Conservation (phyloP, 495 filamentous ascomycete species). For the Trichoderma asperelloides region DNA sequence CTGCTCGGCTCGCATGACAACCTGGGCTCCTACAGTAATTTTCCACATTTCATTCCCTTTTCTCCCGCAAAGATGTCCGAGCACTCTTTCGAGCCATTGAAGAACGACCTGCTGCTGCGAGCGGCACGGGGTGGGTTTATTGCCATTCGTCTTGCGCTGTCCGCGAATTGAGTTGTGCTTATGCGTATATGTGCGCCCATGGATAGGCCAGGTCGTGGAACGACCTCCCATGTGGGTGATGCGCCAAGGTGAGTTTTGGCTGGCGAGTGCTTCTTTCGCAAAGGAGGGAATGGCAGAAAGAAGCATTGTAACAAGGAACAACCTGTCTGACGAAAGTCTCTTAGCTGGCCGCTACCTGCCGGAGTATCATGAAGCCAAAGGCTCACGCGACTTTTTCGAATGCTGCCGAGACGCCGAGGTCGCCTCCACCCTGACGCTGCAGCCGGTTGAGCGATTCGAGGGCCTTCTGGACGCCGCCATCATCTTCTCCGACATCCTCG, state of each 20-base stretch:
- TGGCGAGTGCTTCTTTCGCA: neutral
- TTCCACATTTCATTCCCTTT: neutral
- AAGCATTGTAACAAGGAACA: constrained; percentile 5
- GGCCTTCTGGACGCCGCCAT: constrained; percentile 94
- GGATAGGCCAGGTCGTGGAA: constrained; percentile 74
- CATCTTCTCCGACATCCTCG: constrained; percentile 97
- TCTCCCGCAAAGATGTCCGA: constrained; percentile 34
- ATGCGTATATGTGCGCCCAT: neutral
- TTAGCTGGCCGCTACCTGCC: constrained; percentile 93
- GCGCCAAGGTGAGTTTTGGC: constrained; percentile 37
- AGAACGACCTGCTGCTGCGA: constrained; percentile 84
- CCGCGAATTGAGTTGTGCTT: neutral
- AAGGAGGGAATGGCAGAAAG: no score
- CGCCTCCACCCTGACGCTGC: constrained; percentile 81
- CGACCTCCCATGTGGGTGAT: constrained; percentile 96
- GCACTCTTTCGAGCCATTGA: constrained; percentile 63
- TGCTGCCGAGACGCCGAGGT: constrained; percentile 91
- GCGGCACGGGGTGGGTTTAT: constrained; percentile 66
- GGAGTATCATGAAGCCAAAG: constrained; percentile 94
- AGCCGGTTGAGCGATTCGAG: constrained; percentile 84
- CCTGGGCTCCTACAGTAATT: neutral
- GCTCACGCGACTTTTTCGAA: constrained; percentile 83
- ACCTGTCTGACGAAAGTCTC: constrained; percentile 10
- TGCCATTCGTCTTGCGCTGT: neutral
- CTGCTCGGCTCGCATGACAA: neutral